Percentiles rank a stretch among this genome's conserved stretches.
These are phyloP conservation scores for Glycine soja DNA, from an alignment of 306 rosid genomes.

Conservation along the genomic window DNA sequence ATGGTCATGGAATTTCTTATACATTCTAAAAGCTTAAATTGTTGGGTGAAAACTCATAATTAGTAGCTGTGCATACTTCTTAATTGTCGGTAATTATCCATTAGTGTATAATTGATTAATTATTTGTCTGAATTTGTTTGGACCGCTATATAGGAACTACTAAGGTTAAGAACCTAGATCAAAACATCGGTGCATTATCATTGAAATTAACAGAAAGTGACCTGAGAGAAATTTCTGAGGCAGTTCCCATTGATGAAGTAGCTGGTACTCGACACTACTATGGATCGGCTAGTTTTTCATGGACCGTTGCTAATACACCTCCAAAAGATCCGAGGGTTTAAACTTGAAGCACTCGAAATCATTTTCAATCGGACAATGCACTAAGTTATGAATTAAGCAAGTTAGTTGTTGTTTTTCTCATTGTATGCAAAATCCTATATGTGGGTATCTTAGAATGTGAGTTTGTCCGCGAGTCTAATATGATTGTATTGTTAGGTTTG, in stretches of 20 bases:
- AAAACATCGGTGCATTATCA: constrained; percentile 62
- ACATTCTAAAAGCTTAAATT: too few species aligned
- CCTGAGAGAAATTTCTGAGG: constrained; percentile 58
- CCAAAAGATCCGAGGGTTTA: constrained; percentile 36
- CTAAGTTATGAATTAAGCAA: neutral
- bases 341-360: constrained; percentile 40
- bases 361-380: constrained; percentile 36
- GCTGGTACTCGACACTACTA: constrained; percentile 54
- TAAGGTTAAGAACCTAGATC: constrained; percentile 66
- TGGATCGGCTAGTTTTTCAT: neutral
- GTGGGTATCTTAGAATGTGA: too few species aligned
- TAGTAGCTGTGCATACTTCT: neutral
- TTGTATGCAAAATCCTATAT: neutral
- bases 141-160: constrained; percentile 73
- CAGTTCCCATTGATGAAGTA: constrained; percentile 58
- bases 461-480: too few species aligned
- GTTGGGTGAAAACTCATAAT: too few species aligned
- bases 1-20: too few species aligned
- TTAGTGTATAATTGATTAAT: neutral
- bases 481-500: too few species aligned
- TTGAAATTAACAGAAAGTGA: constrained; percentile 58
- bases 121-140: neutral
- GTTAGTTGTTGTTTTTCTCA: neutral
- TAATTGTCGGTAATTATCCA: too few species aligned
- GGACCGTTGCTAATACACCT: constrained; percentile 71